Base-by-base conservation (phyloP, 352 stramenopile species). In the Globisporangium ultimum region DNA sequence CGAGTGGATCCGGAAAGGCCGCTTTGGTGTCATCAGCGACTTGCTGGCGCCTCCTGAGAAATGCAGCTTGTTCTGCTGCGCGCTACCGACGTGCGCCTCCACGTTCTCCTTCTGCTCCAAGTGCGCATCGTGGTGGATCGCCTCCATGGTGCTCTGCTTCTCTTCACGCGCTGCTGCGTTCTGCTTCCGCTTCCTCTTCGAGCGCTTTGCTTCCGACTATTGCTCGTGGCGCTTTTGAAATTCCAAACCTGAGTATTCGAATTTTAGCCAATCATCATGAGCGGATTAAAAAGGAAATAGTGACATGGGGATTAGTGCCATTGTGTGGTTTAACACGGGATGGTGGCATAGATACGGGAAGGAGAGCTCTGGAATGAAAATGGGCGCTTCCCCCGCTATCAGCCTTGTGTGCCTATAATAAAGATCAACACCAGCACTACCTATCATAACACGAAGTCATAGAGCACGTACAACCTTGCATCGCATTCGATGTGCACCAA, bases 21-120 rank as follows among this genome's bases (percentile, higher is more conserved):
- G 68, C 59, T 81, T 79, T 3, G 61, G 54, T 20, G 71, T 66
- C 28, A 58, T 74, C 18, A 58, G 41, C 12, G 58, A 53, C 40
- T 45, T 40, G n/a, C 28, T 63, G 56, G 48, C 47, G 18, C 48
- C 9, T 2, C 48, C 28, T 18, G 40, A 45, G 22, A 43, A 50
- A 13, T 52, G 60, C 34, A 77, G 11, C 55, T 85, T 88, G 60
- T 43, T 50, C 51, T 60, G 38, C 12, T 54, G 59, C 0, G n/a
- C 50, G 34, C 40, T 36, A 6, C 49, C 50, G 53, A 67, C 54
- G 20, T 55, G 66, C 15, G 53, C 61, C 50, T 88, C 72, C 58
- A 88, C 68, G 63, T 92, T 92, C 70, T 92, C 82, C 60, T 92
- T 92, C 55, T 89, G 78, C 40, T 18, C 40, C 43, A 78, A 67